A percentile compares a stretch with the other conserved stretches of the same genome.
phyloP scores from a whole-genome alignment of 495 filamentous ascomycete species.

The Penicillium canariense region DNA sequence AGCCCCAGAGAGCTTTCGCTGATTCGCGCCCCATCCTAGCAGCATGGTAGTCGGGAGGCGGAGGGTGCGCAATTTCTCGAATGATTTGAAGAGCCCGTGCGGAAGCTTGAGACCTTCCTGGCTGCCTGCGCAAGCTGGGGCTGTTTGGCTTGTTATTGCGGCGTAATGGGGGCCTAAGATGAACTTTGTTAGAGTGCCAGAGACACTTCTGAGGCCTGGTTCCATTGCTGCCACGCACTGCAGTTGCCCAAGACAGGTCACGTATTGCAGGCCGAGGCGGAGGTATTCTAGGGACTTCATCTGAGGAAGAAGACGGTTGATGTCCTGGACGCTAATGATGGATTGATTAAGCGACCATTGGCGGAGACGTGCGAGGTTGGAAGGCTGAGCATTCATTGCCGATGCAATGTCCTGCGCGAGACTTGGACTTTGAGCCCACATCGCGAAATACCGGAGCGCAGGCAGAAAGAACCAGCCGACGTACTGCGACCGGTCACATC shows the following conservation, averaged over 20 bases:
- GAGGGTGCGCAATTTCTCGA: background rate
- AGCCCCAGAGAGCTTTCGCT: background rate
- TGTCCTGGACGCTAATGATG: background rate
- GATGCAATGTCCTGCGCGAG: background rate
- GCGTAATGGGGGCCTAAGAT: background rate
- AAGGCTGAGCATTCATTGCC: background rate
- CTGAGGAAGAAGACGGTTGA: background rate
- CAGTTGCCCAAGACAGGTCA: background rate
- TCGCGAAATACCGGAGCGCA: constrained; percentile 10
- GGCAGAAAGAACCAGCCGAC: constrained; percentile 9
- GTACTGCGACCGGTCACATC: background rate
- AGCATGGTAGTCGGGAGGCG: background rate
- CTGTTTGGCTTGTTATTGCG: background rate
- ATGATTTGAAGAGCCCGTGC: background rate
- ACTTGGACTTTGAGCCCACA: constrained; percentile 1
- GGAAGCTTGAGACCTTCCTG: background rate
- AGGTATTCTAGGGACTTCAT: background rate
- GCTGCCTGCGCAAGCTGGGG: background rate
- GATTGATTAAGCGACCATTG: background rate
- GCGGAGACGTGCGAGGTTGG: background rate
- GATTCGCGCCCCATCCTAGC: background rate
- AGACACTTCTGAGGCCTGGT: background rate
- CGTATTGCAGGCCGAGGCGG: background rate
- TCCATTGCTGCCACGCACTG: background rate
- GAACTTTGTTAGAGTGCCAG: background rate